Base-by-base conservation (phyloP, 148 eudicot genomes). In the Fallopia convolvulus region DNA sequence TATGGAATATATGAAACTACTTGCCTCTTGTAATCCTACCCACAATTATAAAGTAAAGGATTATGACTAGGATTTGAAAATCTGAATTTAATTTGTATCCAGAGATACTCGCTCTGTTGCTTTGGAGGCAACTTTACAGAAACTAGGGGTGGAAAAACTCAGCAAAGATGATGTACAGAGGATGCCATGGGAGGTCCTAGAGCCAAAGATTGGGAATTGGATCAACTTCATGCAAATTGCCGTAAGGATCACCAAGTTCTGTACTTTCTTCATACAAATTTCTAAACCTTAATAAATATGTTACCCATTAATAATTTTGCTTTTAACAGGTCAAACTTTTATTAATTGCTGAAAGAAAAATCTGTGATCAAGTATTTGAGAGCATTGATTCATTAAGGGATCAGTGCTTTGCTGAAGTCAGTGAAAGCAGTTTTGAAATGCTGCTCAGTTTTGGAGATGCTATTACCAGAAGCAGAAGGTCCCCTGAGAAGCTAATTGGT, bases 151-250 rank as follows among this genome's bases (percentile, higher is more conserved):
- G 39, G 99, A 96, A 81, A 96, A 90, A 82, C 97, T 96, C 75
- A 89, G 93, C 82, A 96, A 91, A 87, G 99, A 96, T 79, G 99
- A 96, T 79, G 98, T 96, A 60, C 99, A 96, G 80, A 96, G 87
- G 87, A 91, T 96, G 97, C 99, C 93, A 77, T 96, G 99, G 99
- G 99, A 93, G 83, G 92, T 90, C 81, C 82, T 96, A 85, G 99
- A 96, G 86, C 93, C 97, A 79, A 93, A 93, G 83, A 96, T 96
- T 79, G 98, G 99, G 80, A 91, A 91, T 80, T 96, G 99, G 99
- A 96, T 93, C 75, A 97, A 93, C 83, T 96, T 90, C 83, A 96
- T 96, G 99, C 91, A 97, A 75, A 93, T 96, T 85, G 98, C 99
- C 80, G 99, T 96, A 85, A 82, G 93, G 77, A 70, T 75, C 71